Conservation (phyloP, 805 yeast genomes). For the Candida sakaeoensis region DNA sequence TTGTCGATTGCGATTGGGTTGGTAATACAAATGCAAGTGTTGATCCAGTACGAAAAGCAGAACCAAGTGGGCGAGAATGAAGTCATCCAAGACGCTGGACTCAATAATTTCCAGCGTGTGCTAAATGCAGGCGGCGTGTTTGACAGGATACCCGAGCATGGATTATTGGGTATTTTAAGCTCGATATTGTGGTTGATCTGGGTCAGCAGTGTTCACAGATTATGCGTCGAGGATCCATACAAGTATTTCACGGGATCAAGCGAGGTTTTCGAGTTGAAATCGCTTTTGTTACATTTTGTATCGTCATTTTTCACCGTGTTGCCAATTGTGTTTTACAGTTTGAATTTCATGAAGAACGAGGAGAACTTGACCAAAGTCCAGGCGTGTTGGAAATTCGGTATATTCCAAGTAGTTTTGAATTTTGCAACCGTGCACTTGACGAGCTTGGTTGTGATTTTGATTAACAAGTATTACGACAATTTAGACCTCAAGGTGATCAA, state of each 20-base stretch:
- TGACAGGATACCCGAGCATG: conserved; percentile 6
- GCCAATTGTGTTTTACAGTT: conserved; percentile 12
- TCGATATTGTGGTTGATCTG: conserved; percentile 17
- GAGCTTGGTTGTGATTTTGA: conserved; percentile 4
- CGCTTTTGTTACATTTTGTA: conserved; percentile 14
- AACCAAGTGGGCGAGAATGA: conserved; percentile 1
- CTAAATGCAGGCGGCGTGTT: conserved; percentile 6
- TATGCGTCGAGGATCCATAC: conserved; percentile 20
- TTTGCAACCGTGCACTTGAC: conserved; percentile 14
- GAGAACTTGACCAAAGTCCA: background rate
- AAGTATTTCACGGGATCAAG: conserved; percentile 6
- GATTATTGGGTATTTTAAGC: conserved; percentile 1
- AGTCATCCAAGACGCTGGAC: background rate
- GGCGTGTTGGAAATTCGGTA: conserved; percentile 11
- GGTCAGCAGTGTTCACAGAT: conserved; percentile 18
- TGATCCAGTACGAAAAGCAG: conserved; percentile 12
- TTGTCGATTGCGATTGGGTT: conserved; percentile 19
- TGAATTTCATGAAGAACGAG: conserved; percentile 2
- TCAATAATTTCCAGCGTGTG: background rate
- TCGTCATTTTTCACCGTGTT: conserved; percentile 19
- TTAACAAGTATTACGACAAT: conserved; percentile 1
- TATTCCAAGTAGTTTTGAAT: conserved; percentile 13
- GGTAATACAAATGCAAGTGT: conserved; percentile 12
- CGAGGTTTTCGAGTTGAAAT: conserved; percentile 4
- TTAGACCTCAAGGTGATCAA: background rate